phyloP scores from a whole-genome alignment of 2,329 filamentous ascomycete species.

The Botrytis tulipae region DNA sequence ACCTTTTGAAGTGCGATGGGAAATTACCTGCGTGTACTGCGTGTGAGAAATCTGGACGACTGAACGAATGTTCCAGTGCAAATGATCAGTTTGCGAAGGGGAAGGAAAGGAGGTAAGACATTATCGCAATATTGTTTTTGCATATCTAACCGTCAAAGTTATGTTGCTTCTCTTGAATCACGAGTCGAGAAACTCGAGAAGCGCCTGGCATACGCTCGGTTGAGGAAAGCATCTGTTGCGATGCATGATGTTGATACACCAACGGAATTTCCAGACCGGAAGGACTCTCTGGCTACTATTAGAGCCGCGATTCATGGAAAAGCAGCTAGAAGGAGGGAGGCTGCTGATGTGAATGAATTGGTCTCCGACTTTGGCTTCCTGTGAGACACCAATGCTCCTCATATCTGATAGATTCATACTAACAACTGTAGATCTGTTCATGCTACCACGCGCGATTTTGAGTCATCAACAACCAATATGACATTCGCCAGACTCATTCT shows the following conservation, averaged over 20 bases:
- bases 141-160: conserved; percentile 47
- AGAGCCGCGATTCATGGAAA: conserved; percentile 63
- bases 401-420: neutral
- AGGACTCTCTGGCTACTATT: conserved; percentile 62
- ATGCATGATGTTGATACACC: conserved; percentile 59
- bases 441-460: conserved; percentile 90
- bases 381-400: conserved; percentile 47
- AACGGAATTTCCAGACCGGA: conserved; percentile 53
- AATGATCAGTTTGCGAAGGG: conserved; percentile 95
- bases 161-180: conserved; percentile 92
- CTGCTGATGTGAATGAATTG: conserved; percentile 83
- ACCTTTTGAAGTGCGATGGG: conserved; percentile 70
- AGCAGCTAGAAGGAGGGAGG: conserved; percentile 65
- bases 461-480: conserved; percentile 82
- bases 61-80: conserved; percentile 84
- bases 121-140: neutral
- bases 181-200: conserved; percentile 85
- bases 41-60: conserved; percentile 86
- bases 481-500: conserved; percentile 88
- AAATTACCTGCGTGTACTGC: conserved; percentile 94
- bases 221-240: conserved; percentile 67
- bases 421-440: conserved; percentile 71
- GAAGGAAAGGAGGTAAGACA: conserved; percentile 77
- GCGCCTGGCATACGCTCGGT: conserved; percentile 67
- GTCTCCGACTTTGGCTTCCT: conserved; percentile 93